Evolutionary conservation across 1,284 basidiomycete genomes (phyloP).

Genomic region (Tausonia pullulans): DNA sequence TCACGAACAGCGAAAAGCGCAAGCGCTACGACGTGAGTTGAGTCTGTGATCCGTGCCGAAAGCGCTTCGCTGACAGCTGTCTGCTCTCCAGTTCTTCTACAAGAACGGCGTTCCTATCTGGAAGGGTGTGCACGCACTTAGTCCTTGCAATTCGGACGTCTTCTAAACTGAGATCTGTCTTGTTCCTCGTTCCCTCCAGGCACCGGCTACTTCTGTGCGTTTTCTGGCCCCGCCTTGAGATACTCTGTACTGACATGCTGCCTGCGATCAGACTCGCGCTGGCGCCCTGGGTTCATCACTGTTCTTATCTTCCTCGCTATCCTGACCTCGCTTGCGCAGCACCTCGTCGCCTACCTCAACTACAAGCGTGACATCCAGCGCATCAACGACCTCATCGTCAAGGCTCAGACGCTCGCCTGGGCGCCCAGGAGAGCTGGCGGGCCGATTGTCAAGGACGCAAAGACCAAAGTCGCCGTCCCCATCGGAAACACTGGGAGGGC

Average conservation of each 20-base stretch:
- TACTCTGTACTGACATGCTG: too few relatives aligned
- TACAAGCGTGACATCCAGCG: constrained; percentile 58
- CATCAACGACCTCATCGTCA: constrained; percentile 52
- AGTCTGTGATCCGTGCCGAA: not conserved
- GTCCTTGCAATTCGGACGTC: not conserved
- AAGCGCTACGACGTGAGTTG: constrained; percentile 49
- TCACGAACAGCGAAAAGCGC: constrained; percentile 62
- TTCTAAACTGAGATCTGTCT: not conserved
- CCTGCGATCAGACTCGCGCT: constrained; percentile 52
- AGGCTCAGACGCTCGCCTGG: constrained; percentile 59
- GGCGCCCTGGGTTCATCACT: constrained; percentile 71
- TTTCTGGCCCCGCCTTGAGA: too few relatives aligned
- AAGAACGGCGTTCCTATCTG: constrained; percentile 82
- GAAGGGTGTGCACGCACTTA: constrained; percentile 42
- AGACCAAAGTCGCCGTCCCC: constrained; percentile 31
- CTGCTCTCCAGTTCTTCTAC: constrained; percentile 60
- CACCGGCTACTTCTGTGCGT: constrained; percentile 21
- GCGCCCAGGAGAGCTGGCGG: not conserved
- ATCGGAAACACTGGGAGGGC: constrained; percentile 28
- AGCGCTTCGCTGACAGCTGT: not conserved
- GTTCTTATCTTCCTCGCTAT: constrained; percentile 63
- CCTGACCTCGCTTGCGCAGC: constrained; percentile 65
- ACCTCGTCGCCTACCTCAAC: constrained; percentile 62
- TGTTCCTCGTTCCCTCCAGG: constrained; percentile 14
- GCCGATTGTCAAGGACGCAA: constrained; percentile 11